Evolutionary conservation across 129 eudicot species (phyloP), one percentile per base, ranked within the genome.

Genomic region (Smallanthus sonchifolius): DNA sequence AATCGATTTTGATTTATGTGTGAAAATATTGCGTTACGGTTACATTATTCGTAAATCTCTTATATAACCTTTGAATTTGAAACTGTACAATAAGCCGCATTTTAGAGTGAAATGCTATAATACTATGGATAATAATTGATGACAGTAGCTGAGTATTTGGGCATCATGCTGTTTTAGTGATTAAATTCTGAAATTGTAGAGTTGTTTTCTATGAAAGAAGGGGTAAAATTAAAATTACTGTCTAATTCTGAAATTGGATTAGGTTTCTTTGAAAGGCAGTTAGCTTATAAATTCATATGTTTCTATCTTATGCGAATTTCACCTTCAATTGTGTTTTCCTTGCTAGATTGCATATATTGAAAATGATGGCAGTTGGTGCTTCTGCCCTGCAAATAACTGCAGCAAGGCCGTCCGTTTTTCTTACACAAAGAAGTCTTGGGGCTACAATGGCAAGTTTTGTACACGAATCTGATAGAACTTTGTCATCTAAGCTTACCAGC

Each of bases 291-390:
- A 16, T 75, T 51, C 2, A 6, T 69, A 45, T 20, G 36, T 60
- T 69, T 59, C 56, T 30, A 51, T 52, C 9, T 30, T 9, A 19
- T 24, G 38, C 59, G 5, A 71, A 49, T 20, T 24, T 48, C 24
- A 45, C 42, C 14, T 65, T 43, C 17, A 54, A 16, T 54, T 16
- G 16, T 61, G n/a, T 71, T 74, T 55, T 62, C 37, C 51, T 65
- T 67, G 72, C 43, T 62, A 78, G 84, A 64, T 81, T 76, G 77
- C 63, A 35, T 80, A 69, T 38, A 66, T 40, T 61, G 79, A 80
- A 79, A 80, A 90, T 90, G 88, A 83, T 89, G 72, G 88, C 84
- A 38, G 14, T 84, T 36, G 87, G 83, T 76, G 93, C 87, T 55
- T 80, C 91, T 57, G 81, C 89, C 48, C 74, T 90, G 78, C 93